Evolutionary conservation across 2,329 filamentous ascomycete genomes (phyloP), one percentile per base, ranked within the genome.

Genomic region (Fusarium palustre): DNA sequence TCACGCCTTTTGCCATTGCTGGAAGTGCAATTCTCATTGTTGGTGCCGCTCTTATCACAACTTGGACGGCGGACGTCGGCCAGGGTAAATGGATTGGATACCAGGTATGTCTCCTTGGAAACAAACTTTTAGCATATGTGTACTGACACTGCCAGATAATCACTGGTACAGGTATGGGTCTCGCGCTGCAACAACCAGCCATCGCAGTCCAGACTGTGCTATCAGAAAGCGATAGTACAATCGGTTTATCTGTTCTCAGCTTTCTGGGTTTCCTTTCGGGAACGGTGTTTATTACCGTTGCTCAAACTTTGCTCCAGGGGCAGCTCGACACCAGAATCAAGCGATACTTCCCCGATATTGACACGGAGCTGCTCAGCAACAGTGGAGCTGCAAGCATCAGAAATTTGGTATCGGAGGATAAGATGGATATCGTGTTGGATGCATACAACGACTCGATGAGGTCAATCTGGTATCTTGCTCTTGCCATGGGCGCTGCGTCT

Each of bases 391-490:
- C 59, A 1, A 55, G 22, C 15, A 42, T 68, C 7, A 30, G 34
- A 42, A 41, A 46, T 1, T 18, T 55, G 2, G 65, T 68, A 2
- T 46, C 64, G 5, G 39, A 38, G 1, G 64, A 64, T 7, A 59
- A 68, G 5, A 5, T 49, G 1, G 31, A 24, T 3, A 4, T 59
- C 12, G 48, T 55, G 0, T 15, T 68, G 25, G 28, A 33, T 1
- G 65, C 64, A 2, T 68, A 68, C 1, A 68, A 68, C 12, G 49
- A 64, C 16, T 64, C 64, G 0, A 68, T 68, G 53, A 36, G 25
- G 3, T 48, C 58, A 0, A 59, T 68, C 2, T 68, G 64, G 64
- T 68, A 64, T 36, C 45, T 64, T 7, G 53, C 33, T 3, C 16
- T 64, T 18, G 64, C 31, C 1, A 28, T 68, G 34, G 48, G 25